These are phyloP conservation scores for Hypoxylon trugodes DNA, from an alignment of 495 filamentous ascomycete species.

Conservation along the genomic window DNA sequence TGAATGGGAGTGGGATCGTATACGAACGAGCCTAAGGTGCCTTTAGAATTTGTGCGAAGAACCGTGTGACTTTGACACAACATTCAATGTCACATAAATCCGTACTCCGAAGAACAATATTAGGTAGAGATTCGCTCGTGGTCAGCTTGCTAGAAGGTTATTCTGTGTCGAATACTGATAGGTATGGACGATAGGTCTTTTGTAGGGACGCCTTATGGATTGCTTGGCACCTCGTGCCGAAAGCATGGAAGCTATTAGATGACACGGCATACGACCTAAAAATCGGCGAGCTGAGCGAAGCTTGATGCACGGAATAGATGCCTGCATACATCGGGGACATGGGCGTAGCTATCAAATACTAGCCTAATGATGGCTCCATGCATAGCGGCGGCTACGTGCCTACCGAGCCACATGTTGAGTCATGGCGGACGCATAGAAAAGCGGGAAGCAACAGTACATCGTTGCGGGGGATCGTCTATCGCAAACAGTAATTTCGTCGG, in stretches of 20 bases:
- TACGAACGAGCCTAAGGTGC: conserved; percentile 12
- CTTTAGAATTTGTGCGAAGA: background rate
- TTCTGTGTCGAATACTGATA: background rate
- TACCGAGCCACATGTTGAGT: conserved; percentile 6
- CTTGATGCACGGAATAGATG: background rate
- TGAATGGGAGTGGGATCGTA: background rate
- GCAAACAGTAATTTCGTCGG: background rate
- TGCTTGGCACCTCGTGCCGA: background rate
- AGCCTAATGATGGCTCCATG: conserved; percentile 8
- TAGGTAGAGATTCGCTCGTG: no score
- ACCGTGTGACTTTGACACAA: conserved; percentile 19
- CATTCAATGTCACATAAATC: conserved; percentile 19
- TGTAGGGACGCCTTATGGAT: background rate
- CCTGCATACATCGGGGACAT: background rate
- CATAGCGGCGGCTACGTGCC: conserved; percentile 12
- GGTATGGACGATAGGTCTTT: background rate
- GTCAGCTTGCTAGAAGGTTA: background rate
- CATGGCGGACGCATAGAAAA: conserved; percentile 6
- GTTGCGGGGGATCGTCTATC: conserved; percentile 24
- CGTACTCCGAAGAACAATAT: background rate
- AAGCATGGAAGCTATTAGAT: background rate
- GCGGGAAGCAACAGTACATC: conserved; percentile 1
- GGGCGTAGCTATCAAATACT: background rate
- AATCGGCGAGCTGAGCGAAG: background rate
- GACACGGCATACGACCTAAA: conserved; percentile 9